These are phyloP conservation scores for Apiotrichum veenhuisii DNA, from an alignment of 1,284 basidiomycete species.

Conservation along the genomic window DNA sequence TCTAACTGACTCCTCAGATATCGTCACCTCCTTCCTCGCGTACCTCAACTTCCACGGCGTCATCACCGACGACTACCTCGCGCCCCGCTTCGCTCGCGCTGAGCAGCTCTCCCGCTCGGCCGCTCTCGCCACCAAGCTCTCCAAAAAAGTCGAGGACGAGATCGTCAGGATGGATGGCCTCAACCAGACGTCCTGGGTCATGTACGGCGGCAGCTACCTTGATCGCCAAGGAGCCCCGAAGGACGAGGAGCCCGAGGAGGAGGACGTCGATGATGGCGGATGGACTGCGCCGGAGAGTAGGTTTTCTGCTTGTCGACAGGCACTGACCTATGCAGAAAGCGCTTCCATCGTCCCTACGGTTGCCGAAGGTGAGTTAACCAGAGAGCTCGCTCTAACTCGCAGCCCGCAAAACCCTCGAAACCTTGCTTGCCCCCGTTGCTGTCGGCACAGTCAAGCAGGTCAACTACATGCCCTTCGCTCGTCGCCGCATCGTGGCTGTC, in stretches of 20 bases:
- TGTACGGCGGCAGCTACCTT: constrained; percentile 26
- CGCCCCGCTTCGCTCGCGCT: constrained; percentile 17
- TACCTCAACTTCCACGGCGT: constrained; percentile 31
- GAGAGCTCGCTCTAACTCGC: neutral
- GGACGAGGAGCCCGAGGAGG: neutral
- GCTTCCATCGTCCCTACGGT: neutral
- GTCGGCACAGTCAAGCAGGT: constrained; percentile 6
- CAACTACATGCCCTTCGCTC: constrained; percentile 30
- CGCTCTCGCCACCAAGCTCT: constrained; percentile 15
- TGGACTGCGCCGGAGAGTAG: constrained; percentile 21
- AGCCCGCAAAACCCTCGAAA: constrained; percentile 3
- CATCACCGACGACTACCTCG: constrained; percentile 25
- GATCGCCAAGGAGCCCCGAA: constrained; percentile 11
- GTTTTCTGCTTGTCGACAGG: neutral
- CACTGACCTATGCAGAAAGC: neutral
- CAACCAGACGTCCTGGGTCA: constrained; percentile 31
- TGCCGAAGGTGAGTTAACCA: constrained; percentile 2
- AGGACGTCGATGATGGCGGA: constrained; percentile 17
- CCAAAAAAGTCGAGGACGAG: constrained; percentile 32
- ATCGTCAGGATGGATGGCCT: constrained; percentile 17
- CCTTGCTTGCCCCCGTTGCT: neutral
- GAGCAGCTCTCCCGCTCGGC: constrained; percentile 27
- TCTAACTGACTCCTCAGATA: constrained; percentile 17
- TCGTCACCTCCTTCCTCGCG: constrained; percentile 34
- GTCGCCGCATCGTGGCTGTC: constrained; percentile 27